Conservation (phyloP, 73 alveolate species). For the Blepharisma japonicum region DNA sequence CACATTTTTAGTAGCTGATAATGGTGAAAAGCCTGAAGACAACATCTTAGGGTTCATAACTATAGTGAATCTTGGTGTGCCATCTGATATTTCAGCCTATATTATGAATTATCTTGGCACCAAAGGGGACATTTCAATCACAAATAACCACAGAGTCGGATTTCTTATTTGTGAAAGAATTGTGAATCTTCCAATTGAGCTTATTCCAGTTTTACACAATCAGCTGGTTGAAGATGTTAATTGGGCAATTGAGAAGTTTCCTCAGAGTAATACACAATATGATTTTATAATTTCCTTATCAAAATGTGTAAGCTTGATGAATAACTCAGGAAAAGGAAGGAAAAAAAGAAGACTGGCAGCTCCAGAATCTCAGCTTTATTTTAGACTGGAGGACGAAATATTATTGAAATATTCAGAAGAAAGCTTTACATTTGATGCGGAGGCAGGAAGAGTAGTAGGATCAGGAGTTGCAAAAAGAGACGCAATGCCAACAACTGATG, state of each 20-base stretch:
- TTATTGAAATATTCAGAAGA: conserved; percentile 7
- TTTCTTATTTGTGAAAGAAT: conserved; percentile 28
- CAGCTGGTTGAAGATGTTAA: conserved; percentile 22
- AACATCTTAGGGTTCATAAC: conserved; percentile 17
- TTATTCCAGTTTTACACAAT: conserved; percentile 22
- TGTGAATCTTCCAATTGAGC: conserved; percentile 30
- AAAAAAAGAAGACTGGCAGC: neutral
- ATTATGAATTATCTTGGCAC: conserved; percentile 2
- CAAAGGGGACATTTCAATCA: conserved; percentile 18
- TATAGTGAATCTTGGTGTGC: neutral
- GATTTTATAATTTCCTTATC: neutral
- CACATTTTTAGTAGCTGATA: conserved; percentile 22
- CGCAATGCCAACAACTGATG: neutral
- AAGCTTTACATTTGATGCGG: conserved; percentile 16
- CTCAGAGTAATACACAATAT: neutral
- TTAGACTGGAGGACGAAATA: conserved; percentile 20
- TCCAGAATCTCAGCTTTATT: neutral
- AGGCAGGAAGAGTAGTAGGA: neutral
- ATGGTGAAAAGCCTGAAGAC: conserved; percentile 23
- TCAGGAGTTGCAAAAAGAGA: neutral
- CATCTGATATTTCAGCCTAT: neutral
- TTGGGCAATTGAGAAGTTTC: conserved; percentile 21
- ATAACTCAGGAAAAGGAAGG: conserved; percentile 5
- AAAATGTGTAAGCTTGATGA: neutral
- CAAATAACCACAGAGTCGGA: neutral